Evolutionary conservation across 2,329 filamentous ascomycete genomes (phyloP).

Genomic region (Alternaria incomplexa): DNA sequence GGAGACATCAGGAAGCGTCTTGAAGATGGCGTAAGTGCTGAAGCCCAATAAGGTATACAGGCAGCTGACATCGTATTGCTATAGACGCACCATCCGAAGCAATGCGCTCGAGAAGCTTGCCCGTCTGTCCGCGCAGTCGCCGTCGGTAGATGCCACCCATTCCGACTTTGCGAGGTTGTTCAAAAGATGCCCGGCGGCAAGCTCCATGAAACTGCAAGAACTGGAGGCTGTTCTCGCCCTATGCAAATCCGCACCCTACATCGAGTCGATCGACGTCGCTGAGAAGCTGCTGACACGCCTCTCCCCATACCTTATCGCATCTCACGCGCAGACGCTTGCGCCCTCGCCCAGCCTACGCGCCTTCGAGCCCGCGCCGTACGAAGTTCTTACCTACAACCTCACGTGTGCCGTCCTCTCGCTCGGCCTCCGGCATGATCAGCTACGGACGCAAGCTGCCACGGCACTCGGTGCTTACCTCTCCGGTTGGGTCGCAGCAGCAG

Average conservation of each 20-base stretch:
- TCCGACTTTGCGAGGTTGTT: constrained; percentile 53
- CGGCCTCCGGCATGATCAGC: constrained; percentile 71
- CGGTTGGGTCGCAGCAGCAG: constrained; percentile 69
- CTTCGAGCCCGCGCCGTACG: constrained; percentile 87
- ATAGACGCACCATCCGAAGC: constrained; percentile 50
- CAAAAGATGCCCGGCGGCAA: constrained; percentile 41
- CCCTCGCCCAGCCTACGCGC: constrained; percentile 82
- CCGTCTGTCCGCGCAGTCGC: constrained; percentile 51
- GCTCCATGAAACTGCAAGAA: constrained; percentile 75
- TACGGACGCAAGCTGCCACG: constrained; percentile 70
- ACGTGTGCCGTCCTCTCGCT: constrained; percentile 82
- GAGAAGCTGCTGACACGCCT: constrained; percentile 80
- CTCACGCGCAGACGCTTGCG: constrained; percentile 77
- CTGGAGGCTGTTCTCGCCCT: constrained; percentile 90
- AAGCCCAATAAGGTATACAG: no score
- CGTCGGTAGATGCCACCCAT: constrained; percentile 31
- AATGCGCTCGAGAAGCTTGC: constrained; percentile 60
- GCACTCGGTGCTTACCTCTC: constrained; percentile 75
- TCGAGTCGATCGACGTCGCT: constrained; percentile 74
- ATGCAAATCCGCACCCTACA: constrained; percentile 83
- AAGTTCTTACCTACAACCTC: constrained; percentile 79
- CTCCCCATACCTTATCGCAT: constrained; percentile 83
- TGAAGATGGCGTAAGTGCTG: constrained; percentile 5
- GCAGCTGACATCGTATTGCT: background rate
- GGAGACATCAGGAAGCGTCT: background rate